Evolutionary conservation across 495 filamentous ascomycete genomes (phyloP), one percentile per base, ranked within the genome.

Genomic region (Annulohypoxylon moriforme): DNA sequence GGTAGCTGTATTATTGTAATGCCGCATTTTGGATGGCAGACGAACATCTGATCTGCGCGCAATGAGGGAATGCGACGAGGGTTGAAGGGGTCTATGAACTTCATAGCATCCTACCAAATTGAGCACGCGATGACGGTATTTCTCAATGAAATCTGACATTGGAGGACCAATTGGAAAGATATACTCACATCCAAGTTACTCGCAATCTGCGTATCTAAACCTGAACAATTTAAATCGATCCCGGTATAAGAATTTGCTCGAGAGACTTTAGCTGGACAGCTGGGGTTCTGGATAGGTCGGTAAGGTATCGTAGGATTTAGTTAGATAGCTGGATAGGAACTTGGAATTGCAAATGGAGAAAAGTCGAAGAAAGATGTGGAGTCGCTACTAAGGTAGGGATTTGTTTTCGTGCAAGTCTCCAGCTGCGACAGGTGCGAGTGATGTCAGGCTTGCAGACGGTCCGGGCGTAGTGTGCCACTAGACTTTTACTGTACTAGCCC

Each of bases 1-100:
- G 75, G 55, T 68, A 74, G 61, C 53, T 66, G 56, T 73, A 42
- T 66, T 69, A 66, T 69, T 68, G 60, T 67, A 66, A 70, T 72
- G 68, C 71, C 69, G 74, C 67, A 71, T 67, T 74, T 74, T 70
- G 68, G 65, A 62, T 68, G 29, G 65, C 50, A 16, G 63, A 64
- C 27, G 64, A 36, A 64, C 67, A 61, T 68, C 70, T 65, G 73
- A 75, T 76, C 70, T 68, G 67, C 64, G 61, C 36, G 61, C 31
- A 56, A 65, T 65, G 69, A 24, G 61, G 65, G 72, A 68, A 68
- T 73, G 69, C 56, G 68, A 73, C 73, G 57, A 70, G 55, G 64
- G 49, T 68, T 27, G 42, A 42, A 31, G 7, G 38, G 25, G n/a
- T 49, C 22, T 2, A 49, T 25, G 18, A 8, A 8, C 10, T 27